Percentiles rank a stretch among this genome's conserved stretches.
Conservation (phyloP, 1,284 basidiomycete species). For the Apiotrichum gamsii region DNA sequence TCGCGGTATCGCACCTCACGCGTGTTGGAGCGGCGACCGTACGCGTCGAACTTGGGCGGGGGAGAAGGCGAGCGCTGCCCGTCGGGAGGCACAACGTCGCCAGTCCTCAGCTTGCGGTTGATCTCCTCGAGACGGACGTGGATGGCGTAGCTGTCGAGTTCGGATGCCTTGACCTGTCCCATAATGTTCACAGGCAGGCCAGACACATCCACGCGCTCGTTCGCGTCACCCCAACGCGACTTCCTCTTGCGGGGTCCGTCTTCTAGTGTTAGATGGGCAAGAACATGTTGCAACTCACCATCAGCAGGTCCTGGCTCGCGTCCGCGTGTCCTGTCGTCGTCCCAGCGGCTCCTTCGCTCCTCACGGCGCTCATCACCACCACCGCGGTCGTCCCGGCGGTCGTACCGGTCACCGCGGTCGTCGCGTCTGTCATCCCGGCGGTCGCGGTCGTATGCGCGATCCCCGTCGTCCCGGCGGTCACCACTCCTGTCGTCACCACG, state of each 20-base stretch:
- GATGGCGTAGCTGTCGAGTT: slow-evolving; percentile 92
- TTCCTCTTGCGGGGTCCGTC: slow-evolving; percentile 84
- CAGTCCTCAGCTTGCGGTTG: slow-evolving; percentile 83
- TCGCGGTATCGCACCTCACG: slow-evolving; percentile 96
- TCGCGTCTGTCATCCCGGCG: slow-evolving; percentile 14
- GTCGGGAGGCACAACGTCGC: slow-evolving; percentile 93
- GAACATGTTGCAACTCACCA: slow-evolving; percentile 19
- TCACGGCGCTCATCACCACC: slow-evolving; percentile 16
- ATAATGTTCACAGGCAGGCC: slow-evolving; percentile 87
- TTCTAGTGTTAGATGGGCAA: slow-evolving; percentile 48
- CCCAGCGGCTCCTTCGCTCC: slow-evolving; percentile 25
- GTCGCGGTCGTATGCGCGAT: slow-evolving; percentile 20
- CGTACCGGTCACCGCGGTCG: slow-evolving; percentile 17
- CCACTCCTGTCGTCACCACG: slow-evolving; percentile 7
- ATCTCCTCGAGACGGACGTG: slow-evolving; percentile 95
- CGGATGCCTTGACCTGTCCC: slow-evolving; percentile 82
- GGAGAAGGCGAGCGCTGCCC: slow-evolving; percentile 92
- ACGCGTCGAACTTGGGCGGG: slow-evolving; percentile 91
- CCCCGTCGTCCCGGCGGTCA: slow-evolving; percentile 20
- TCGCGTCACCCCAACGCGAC: slow-evolving; percentile 88
- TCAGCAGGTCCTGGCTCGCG: slow-evolving; percentile 27
- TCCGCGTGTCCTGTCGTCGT: slow-evolving; percentile 21
- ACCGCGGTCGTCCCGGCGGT: slow-evolving; percentile 15
- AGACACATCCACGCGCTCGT: slow-evolving; percentile 70
- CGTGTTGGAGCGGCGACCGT: slow-evolving; percentile 95